Conservation (phyloP, 2,329 filamentous ascomycete genomes). For the Boeremia exigua region DNA sequence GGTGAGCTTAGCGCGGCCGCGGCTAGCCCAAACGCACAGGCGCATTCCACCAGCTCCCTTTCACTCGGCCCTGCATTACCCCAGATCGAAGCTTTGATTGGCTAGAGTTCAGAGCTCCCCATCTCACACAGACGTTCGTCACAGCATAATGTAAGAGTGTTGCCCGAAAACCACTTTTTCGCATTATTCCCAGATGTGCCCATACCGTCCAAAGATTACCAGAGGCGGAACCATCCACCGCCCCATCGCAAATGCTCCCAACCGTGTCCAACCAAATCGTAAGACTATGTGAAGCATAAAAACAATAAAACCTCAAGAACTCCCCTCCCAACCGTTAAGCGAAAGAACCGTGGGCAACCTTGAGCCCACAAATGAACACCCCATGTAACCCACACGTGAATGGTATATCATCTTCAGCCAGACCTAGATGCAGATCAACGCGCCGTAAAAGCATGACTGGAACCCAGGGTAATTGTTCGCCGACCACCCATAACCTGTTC, state of each 20-base stretch:
- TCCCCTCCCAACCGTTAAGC: constrained; percentile 30
- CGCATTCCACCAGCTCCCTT: constrained; percentile 8
- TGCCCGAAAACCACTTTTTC: constrained; percentile 35
- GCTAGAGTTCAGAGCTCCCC: neutral
- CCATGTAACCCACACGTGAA: constrained; percentile 35
- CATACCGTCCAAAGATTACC: constrained; percentile 29
- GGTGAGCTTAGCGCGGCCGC: constrained; percentile 9
- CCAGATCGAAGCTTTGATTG: constrained; percentile 9
- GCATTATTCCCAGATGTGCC: constrained; percentile 36
- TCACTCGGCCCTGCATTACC: constrained; percentile 13
- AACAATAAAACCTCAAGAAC: constrained; percentile 32
- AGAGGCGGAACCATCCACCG: constrained; percentile 25
- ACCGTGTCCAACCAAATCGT: constrained; percentile 16
- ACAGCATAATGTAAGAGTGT: neutral
- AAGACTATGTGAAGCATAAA: constrained; percentile 21
- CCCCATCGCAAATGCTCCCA: constrained; percentile 25
- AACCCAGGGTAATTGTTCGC: constrained; percentile 44
- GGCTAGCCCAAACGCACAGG: constrained; percentile 8
- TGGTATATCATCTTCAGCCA: constrained; percentile 40
- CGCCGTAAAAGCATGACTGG: constrained; percentile 39
- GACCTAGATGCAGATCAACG: constrained; percentile 40
- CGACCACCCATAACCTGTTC: constrained; percentile 41
- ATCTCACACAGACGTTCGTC: neutral
- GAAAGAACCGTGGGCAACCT: constrained; percentile 29
- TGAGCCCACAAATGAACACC: constrained; percentile 38